phyloP scores from a whole-genome alignment of 1,284 basidiomycete genomes.

The Boletus semigastroideus region DNA sequence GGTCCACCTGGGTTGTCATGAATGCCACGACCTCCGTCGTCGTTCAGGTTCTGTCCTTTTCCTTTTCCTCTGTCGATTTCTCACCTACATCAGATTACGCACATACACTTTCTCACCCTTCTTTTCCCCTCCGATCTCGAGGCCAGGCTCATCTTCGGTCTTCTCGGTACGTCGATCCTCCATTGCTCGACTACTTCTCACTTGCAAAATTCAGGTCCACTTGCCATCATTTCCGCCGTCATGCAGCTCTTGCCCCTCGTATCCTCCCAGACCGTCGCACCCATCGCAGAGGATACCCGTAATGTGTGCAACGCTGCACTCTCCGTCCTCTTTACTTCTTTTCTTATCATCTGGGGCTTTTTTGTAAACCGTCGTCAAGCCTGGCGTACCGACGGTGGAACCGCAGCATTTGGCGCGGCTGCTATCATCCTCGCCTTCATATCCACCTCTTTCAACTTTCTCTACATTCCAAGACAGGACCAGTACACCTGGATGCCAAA shows the following conservation, averaged over 20 bases:
- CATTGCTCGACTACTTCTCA: not conserved
- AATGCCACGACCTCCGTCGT: conserved; percentile 83
- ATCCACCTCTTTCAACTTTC: conserved; percentile 81
- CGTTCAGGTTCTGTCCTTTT: conserved; percentile 64
- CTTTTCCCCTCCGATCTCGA: conserved; percentile 95
- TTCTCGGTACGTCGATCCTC: conserved; percentile 58
- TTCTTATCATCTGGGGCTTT: conserved; percentile 92
- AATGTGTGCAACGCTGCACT: conserved; percentile 97
- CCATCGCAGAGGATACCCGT: conserved; percentile 76
- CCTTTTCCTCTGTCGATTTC: not conserved
- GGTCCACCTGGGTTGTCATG: conserved; percentile 85
- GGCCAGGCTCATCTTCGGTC: conserved; percentile 81
- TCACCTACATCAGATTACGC: conserved; percentile 68
- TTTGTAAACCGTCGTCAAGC: conserved; percentile 88
- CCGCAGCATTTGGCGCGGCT: conserved; percentile 88
- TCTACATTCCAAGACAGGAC: conserved; percentile 80
- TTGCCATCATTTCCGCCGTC: conserved; percentile 82
- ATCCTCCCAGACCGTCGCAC: conserved; percentile 43
- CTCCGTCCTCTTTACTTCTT: conserved; percentile 88
- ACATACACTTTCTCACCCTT: conserved; percentile 97
- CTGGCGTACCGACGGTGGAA: conserved; percentile 95
- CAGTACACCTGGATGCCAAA: conserved; percentile 85
- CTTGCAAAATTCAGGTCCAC: conserved; percentile 55
- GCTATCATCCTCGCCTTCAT: conserved; percentile 77
- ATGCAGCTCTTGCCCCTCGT: conserved; percentile 84